A percentile compares a stretch with the other conserved stretches of the same genome.
These are phyloP conservation scores for Wickerhamiella azymoides DNA, from an alignment of 805 yeast species.

Conservation along the genomic window DNA sequence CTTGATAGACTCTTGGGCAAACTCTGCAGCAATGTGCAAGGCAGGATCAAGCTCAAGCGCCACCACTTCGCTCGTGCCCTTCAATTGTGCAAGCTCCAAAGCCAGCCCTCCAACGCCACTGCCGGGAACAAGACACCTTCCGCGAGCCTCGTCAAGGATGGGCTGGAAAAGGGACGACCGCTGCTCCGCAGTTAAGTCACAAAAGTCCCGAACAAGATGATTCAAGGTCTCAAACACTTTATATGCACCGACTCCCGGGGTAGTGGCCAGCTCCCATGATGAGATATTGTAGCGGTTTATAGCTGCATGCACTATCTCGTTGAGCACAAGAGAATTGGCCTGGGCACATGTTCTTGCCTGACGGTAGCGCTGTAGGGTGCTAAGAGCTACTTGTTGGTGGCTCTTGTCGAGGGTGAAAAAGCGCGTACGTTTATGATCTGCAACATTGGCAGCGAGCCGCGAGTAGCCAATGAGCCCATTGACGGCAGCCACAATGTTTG, in stretches of 20 bases:
- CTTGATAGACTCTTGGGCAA: conserved; percentile 12
- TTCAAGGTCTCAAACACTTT: conserved; percentile 36
- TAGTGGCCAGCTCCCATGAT: conserved; percentile 32
- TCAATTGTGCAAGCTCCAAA: conserved; percentile 35
- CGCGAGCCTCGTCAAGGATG: conserved; percentile 29
- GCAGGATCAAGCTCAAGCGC: conserved; percentile 64
- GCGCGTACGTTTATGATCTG: conserved; percentile 17
- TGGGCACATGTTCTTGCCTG: conserved; percentile 35
- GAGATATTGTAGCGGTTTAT: conserved; percentile 28
- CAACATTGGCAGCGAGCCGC: background rate
- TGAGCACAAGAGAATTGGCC: conserved; percentile 36
- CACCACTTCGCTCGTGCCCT: conserved; percentile 35
- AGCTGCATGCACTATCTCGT: conserved; percentile 31
- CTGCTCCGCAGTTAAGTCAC: conserved; percentile 35
- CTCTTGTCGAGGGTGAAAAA: conserved; percentile 32
- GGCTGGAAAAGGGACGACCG: conserved; percentile 41
- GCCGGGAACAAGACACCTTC: conserved; percentile 62
- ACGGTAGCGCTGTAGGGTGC: conserved; percentile 38
- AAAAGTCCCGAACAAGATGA: conserved; percentile 74
- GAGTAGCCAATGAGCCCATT: conserved; percentile 1
- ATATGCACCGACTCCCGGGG: conserved; percentile 21
- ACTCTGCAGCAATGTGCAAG: conserved; percentile 46
- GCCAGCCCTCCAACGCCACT: conserved; percentile 75
- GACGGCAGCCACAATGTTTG: conserved; percentile 4
- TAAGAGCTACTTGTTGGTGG: conserved; percentile 44